phyloP scores from a whole-genome alignment of 257 asterid genomes.

The Capsicum rhomboideum region DNA sequence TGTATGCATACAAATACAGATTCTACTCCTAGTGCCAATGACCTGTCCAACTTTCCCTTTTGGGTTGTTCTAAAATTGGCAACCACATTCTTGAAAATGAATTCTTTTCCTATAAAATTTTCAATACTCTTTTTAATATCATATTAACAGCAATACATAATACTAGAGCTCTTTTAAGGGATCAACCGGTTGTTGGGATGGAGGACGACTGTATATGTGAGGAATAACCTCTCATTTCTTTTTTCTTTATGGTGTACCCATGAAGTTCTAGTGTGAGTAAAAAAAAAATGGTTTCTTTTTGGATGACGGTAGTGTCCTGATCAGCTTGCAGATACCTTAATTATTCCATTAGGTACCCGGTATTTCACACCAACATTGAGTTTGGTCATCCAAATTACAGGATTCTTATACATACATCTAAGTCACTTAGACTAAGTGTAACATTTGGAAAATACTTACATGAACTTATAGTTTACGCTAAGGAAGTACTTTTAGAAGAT shows the following conservation, averaged over 20 bases:
- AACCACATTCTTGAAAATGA: background rate
- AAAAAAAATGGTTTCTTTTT: background rate
- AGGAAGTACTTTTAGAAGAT: background rate
- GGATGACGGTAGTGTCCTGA: background rate
- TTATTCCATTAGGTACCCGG: background rate
- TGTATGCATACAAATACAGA: background rate
- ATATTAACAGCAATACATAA: background rate
- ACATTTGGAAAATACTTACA: too few relatives aligned
- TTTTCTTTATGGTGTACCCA: background rate
- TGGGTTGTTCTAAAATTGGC: background rate
- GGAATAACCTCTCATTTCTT: background rate
- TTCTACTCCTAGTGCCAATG: background rate
- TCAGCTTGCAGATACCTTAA: background rate
- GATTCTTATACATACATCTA: too few relatives aligned
- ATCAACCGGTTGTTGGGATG: background rate
- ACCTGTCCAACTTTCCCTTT: background rate
- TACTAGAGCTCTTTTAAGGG: background rate
- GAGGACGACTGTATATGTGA: background rate
- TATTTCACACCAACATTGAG: background rate
- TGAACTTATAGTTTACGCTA: too few relatives aligned
- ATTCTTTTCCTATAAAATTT: background rate
- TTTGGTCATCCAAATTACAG: too few relatives aligned
- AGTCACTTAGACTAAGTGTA: too few relatives aligned
- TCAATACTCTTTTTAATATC: background rate
- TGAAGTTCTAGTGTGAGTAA: background rate